Evolutionary conservation across 106 monocot genomes (phyloP).

Genomic region (Dendrobium officinale): DNA sequence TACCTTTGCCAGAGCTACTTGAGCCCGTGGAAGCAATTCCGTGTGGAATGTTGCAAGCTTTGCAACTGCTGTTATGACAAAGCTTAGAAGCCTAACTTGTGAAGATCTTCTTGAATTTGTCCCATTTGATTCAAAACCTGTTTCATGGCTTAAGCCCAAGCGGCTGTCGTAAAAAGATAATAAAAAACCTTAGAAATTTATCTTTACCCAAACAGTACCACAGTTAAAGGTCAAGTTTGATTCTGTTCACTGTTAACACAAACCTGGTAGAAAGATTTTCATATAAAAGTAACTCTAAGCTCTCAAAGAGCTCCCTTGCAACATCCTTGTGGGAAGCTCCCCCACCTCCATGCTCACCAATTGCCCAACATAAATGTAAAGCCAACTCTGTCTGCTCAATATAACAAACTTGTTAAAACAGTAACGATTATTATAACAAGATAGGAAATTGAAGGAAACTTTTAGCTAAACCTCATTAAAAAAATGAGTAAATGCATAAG

Average conservation of each 20-base stretch:
- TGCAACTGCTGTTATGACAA: conserved; percentile 86
- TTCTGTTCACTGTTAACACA: conserved; percentile 5
- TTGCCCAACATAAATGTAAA: conserved; percentile 88
- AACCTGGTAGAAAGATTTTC: conserved; percentile 90
- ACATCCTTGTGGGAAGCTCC: conserved; percentile 67
- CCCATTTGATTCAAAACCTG: conserved; percentile 35
- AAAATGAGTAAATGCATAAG: background rate
- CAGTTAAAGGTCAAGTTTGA: background rate
- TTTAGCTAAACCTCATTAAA: background rate
- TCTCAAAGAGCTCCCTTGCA: conserved; percentile 87
- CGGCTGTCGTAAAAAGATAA: conserved; percentile 36
- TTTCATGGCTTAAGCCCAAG: conserved; percentile 58
- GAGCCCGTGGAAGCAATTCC: conserved; percentile 88
- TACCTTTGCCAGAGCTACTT: conserved; percentile 85
- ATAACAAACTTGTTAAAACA: conserved; percentile 1
- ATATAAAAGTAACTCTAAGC: conserved; percentile 84
- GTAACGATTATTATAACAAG: background rate
- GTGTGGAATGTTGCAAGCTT: conserved; percentile 86
- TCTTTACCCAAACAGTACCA: background rate
- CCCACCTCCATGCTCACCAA: conserved; percentile 93
- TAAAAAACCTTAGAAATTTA: background rate
- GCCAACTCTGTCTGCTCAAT: conserved; percentile 68
- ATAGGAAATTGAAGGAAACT: background rate
- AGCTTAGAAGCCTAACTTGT: conserved; percentile 72
- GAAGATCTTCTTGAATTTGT: conserved; percentile 45